phyloP scores from a whole-genome alignment of 2,329 filamentous ascomycete species.

The Ramularia endophylla region DNA sequence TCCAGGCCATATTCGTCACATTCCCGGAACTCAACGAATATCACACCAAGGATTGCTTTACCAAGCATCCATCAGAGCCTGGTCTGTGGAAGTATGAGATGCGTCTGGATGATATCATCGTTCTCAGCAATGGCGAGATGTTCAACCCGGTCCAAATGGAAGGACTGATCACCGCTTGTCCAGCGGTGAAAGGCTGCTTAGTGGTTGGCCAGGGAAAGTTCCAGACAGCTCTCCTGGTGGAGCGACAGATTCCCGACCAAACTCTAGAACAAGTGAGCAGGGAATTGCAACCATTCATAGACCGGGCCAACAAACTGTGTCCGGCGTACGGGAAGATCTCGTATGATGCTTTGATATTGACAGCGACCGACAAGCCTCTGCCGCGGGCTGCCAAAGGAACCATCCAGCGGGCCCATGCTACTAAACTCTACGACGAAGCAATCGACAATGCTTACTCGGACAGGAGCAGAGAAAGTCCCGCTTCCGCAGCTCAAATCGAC shows the following conservation, averaged over 20 bases:
- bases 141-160: conserved; percentile 9
- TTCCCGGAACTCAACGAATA: conserved; percentile 28
- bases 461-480: background rate
- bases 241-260: conserved; percentile 19
- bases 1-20: conserved; percentile 23
- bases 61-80: conserved; percentile 17
- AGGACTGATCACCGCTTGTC: conserved; percentile 14
- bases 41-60: conserved; percentile 20
- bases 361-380: conserved; percentile 41
- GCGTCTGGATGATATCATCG: conserved; percentile 22
- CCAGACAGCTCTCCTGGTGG: conserved; percentile 26
- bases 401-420: conserved; percentile 38
- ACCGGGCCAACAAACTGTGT: background rate
- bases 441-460: conserved; percentile 41
- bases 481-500: too few relatives aligned
- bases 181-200: conserved; percentile 22
- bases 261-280: background rate
- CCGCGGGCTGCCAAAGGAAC: conserved; percentile 43
- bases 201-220: conserved; percentile 27
- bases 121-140: conserved; percentile 23
- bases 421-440: conserved; percentile 37
- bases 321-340: conserved; percentile 35
- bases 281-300: conserved; percentile 1
- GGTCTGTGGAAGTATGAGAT: conserved; percentile 16
- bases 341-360: conserved; percentile 38